A percentile compares a stretch with the other conserved stretches of the same genome.
phyloP scores from a whole-genome alignment of 257 asterid genomes.

The Thymus mandschuricus region DNA sequence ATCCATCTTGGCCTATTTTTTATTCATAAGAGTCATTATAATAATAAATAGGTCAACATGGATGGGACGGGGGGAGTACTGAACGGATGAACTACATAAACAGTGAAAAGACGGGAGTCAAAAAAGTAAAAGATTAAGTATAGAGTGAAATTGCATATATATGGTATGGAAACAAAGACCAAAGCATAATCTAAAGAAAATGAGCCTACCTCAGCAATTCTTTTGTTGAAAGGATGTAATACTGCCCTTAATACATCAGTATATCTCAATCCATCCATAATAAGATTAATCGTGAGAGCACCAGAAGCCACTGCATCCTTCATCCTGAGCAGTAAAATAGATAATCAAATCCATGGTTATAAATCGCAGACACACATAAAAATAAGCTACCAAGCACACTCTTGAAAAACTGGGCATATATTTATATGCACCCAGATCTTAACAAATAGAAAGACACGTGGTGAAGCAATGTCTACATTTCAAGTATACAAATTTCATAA shows the following conservation, averaged over 20 bases:
- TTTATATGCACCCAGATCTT: background rate
- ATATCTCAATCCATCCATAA: slow-evolving; percentile 52
- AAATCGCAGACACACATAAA: background rate
- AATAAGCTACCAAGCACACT: slow-evolving; percentile 7
- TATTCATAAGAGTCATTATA: too few species aligned
- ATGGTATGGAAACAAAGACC: slow-evolving; percentile 3
- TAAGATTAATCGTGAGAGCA: slow-evolving; percentile 38
- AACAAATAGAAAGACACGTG: background rate
- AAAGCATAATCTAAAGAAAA: background rate
- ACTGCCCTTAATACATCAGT: slow-evolving; percentile 41
- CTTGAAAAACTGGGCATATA: background rate
- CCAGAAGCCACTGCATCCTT: slow-evolving; percentile 60
- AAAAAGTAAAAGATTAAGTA: background rate
- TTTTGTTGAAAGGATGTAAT: slow-evolving; percentile 80
- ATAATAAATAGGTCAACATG: too few species aligned
- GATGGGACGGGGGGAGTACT: background rate
- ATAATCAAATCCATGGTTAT: slow-evolving; percentile 24
- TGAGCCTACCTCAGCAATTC: slow-evolving; percentile 75
- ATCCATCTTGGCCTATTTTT: too few species aligned
- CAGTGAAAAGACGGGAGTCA: slow-evolving; percentile 7
- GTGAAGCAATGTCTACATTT: background rate
- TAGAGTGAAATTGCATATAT: slow-evolving; percentile 1
- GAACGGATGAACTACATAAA: background rate
- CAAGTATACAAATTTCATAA: slow-evolving; percentile 3
- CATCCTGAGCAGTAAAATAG: slow-evolving; percentile 51